A percentile compares a stretch with the other conserved stretches of the same genome.
Evolutionary conservation across 2,329 filamentous ascomycete species (phyloP).

Genomic region (Claviceps digitariae): DNA sequence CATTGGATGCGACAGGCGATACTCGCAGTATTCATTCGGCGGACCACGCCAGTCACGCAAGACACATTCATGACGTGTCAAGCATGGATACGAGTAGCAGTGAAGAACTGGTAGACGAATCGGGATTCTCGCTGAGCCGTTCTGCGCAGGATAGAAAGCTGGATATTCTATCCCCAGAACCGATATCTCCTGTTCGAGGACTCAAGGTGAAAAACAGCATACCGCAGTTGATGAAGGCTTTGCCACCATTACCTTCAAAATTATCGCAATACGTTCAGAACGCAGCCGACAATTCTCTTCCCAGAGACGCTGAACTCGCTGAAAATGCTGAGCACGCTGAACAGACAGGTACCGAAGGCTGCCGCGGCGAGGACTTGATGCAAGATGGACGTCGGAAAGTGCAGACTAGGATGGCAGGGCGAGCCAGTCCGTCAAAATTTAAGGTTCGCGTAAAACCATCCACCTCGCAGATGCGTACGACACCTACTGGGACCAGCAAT

Average conservation of each 20-base stretch:
- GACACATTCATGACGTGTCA: constrained; percentile 16
- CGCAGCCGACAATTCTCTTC: background rate
- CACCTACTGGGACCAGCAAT: background rate
- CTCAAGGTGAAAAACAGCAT: constrained; percentile 35
- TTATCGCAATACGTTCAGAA: constrained; percentile 1
- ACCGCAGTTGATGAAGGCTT: constrained; percentile 37
- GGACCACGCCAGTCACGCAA: background rate
- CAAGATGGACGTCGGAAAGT: background rate
- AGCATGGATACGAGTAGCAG: constrained; percentile 10
- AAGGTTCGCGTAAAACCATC: constrained; percentile 16
- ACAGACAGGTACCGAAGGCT: background rate
- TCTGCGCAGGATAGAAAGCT: constrained; percentile 9
- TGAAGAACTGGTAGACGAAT: constrained; percentile 4
- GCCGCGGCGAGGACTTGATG: background rate
- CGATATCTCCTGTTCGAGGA: constrained; percentile 31
- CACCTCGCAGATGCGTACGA: constrained; percentile 5
- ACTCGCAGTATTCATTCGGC: constrained; percentile 1
- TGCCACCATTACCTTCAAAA: constrained; percentile 31
- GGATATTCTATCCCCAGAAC: constrained; percentile 31
- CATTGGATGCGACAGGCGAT: background rate
- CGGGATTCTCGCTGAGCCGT: background rate
- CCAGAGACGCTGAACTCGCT: background rate
- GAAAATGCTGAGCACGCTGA: background rate
- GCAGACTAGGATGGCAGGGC: background rate
- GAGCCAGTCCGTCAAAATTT: constrained; percentile 12